Evolutionary conservation across 805 yeast genomes (phyloP).

Genomic region (Spathaspora boniae): DNA sequence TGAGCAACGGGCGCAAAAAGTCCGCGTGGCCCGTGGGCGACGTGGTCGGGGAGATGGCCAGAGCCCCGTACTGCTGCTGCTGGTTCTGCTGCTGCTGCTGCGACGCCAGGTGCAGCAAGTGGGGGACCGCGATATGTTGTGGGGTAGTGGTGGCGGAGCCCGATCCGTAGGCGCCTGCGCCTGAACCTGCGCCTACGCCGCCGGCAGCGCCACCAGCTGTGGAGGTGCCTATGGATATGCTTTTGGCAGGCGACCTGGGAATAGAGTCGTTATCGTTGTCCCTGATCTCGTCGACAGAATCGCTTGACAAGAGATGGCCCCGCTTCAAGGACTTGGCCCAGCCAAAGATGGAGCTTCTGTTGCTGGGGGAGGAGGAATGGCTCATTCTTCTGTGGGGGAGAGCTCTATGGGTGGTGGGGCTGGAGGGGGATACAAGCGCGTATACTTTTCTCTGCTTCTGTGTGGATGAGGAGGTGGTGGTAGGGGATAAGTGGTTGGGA

Average conservation of each 20-base stretch:
- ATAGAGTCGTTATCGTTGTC: conserved; percentile 13
- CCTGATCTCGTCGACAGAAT: conserved; percentile 34
- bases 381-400: conserved; percentile 30
- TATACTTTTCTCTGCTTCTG: too few relatives aligned
- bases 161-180: not conserved
- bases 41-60: conserved; percentile 7
- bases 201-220: conserved; percentile 4
- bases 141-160: not conserved
- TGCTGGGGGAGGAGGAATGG: conserved; percentile 38
- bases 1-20: conserved; percentile 44
- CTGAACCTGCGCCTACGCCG: not conserved
- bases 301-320: conserved; percentile 33
- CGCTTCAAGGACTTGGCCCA: conserved; percentile 45
- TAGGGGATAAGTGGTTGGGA: too few relatives aligned
- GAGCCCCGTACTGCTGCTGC: conserved; percentile 4
- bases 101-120: too few relatives aligned
- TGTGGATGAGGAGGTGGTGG: too few relatives aligned
- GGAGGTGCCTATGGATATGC: conserved; percentile 2
- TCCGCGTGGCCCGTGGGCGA: conserved; percentile 16
- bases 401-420: too few relatives aligned
- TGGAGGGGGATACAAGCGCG: not conserved
- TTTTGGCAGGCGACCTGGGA: conserved; percentile 7
- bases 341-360: conserved; percentile 38
- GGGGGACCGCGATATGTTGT: too few relatives aligned
- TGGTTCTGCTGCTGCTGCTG: conserved; percentile 1